Base-by-base conservation (phyloP, 805 yeast species). In the Schwanniomyces sp. region DNA sequence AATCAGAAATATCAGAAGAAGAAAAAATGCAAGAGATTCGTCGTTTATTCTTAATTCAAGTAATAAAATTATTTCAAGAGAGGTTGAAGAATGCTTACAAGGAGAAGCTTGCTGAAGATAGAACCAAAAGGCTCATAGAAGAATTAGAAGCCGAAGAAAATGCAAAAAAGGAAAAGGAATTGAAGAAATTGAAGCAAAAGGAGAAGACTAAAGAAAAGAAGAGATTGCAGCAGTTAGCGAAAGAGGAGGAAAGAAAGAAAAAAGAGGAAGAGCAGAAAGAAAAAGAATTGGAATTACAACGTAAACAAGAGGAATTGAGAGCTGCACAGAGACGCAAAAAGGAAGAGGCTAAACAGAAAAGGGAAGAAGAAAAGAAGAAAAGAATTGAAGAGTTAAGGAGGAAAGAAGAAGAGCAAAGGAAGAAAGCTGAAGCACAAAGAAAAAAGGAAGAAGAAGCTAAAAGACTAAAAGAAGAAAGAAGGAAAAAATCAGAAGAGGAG, bases 81-180 rank as follows among this genome's bases (percentile, higher is more conserved):
- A 78, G 90, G 40, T 79, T 91, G 28, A 74, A 87, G 58, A 81
- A 78, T 27, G 88, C 96, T 0, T 91, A 85, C 60, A 86, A 87
- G 51, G 91, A 86, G 56, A 86, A 82, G 53, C 80, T 86, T 41
- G 91, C 96, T 10, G 89, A 86, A 50, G 94, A 87, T 56, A 76
- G 85, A 48, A 78, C 86, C 9, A 70, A 76, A 48, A 79, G 77
- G 49, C 72, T 86, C 52, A 73, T 86, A 49, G 79, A 78, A 59
- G 92, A 86, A 58, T 69, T 86, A 40, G 91, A 86, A 53, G 84
- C 82, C 7, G 92, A 85, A 64, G 85, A 84, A 52, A 70, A 69
- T 41, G 81, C 82, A 40, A 79, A 82, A 63, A 82, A 78, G 59
- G 87, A 81, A 43, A 81, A 78, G 50, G 88, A 84, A 56, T 80